phyloP scores from a whole-genome alignment of 192 early-diverging fungal genomes.

The Coemansia sp. region DNA sequence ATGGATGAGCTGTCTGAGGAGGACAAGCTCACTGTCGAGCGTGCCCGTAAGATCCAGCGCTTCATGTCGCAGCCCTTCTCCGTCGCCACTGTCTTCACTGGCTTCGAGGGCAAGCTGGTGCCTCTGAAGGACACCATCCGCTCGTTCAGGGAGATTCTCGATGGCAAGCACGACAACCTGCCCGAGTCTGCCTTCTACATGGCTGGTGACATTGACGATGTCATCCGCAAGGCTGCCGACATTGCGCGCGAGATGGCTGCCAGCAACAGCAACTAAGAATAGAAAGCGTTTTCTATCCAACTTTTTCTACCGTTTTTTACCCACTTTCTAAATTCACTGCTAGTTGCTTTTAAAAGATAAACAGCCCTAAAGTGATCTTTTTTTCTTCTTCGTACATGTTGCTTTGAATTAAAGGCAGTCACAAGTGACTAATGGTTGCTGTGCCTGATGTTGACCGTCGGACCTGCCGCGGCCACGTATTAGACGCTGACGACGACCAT shows the following conservation, averaged over 20 bases:
- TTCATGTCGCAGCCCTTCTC: conserved; percentile 99
- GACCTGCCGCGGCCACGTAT: neutral
- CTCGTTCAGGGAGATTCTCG: conserved; percentile 96
- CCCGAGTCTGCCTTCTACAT: conserved; percentile 99
- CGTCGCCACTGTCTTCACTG: conserved; percentile 96
- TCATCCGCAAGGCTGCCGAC: conserved; percentile 84
- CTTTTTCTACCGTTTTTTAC: neutral
- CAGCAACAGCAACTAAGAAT: conserved; percentile 41
- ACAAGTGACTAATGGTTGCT: neutral
- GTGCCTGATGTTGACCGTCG: neutral
- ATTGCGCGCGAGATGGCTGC: conserved; percentile 69
- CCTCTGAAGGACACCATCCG: conserved; percentile 90
- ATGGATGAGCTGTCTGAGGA: conserved; percentile 99
- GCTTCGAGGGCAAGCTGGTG: conserved; percentile 95
- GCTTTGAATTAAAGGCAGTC: too few species aligned
- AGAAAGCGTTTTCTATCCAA: neutral
- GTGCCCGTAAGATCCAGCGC: conserved; percentile 99
- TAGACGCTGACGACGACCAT: conserved; percentile 58
- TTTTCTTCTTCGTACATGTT: neutral
- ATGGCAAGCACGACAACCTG: conserved; percentile 93
- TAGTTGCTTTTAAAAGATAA: neutral
- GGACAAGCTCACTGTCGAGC: conserved; percentile 97
- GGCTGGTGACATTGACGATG: conserved; percentile 96
- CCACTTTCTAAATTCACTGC: too few species aligned
- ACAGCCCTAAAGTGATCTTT: neutral